Conservation (phyloP, 768 basidiomycete genomes). For the Pleurotus tuber-regium region DNA sequence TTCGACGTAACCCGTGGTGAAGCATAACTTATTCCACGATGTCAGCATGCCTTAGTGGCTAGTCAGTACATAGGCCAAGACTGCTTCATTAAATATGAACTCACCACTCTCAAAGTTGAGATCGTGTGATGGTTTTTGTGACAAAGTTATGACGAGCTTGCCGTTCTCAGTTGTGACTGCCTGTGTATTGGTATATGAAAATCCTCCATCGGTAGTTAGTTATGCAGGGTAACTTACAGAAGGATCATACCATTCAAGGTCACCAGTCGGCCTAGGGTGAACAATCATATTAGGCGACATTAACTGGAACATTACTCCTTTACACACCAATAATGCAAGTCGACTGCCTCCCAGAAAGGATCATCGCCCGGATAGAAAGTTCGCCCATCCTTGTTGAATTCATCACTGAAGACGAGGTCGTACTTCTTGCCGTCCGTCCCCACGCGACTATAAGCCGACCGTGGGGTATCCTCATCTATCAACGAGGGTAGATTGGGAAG, state of each 20-base stretch:
- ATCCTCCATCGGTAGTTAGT: not conserved
- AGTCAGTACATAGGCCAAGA: conserved; percentile 12
- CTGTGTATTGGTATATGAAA: conserved; percentile 25
- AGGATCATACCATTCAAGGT: conserved; percentile 85
- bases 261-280: conserved; percentile 54
- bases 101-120: conserved; percentile 81
- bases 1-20: conserved; percentile 90
- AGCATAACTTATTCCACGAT: conserved; percentile 95
- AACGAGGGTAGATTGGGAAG: conserved; percentile 65
- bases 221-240: conserved; percentile 35
- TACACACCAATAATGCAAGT: conserved; percentile 85
- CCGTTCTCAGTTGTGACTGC: conserved; percentile 75
- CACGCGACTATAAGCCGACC: conserved; percentile 47
- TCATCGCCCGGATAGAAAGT: conserved; percentile 75
- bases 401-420: conserved; percentile 86
- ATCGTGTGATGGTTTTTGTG: conserved; percentile 66
- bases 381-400: conserved; percentile 58
- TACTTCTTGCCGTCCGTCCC: conserved; percentile 79
- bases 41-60: conserved; percentile 58
- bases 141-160: conserved; percentile 78
- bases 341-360: conserved; percentile 85
- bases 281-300: not conserved
- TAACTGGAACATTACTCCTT: not conserved
- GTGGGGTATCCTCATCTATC: conserved; percentile 78
- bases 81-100: conserved; percentile 32